Conservation (phyloP, 2,329 filamentous ascomycete genomes). For the Teratosphaeria viscida region DNA sequence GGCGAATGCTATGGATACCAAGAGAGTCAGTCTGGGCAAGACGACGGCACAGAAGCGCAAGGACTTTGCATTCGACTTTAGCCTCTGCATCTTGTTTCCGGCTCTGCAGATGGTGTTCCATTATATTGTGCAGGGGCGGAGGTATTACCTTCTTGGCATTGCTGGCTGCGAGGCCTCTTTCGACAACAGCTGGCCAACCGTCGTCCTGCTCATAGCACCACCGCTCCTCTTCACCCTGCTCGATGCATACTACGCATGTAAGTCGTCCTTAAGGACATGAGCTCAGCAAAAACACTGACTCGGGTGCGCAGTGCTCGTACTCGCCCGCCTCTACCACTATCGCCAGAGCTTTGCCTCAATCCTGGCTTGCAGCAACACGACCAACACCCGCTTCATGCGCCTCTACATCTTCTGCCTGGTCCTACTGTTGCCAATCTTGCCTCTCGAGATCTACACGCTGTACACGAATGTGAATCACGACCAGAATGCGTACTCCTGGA, state of each 20-base stretch:
- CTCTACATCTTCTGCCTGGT: constrained; percentile 47
- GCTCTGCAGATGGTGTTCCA: constrained; percentile 45
- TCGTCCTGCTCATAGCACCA: constrained; percentile 47
- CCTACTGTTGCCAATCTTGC: constrained; percentile 42
- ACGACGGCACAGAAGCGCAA: constrained; percentile 39
- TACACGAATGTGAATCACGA: constrained; percentile 26
- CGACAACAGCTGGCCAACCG: constrained; percentile 47
- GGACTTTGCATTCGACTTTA: constrained; percentile 40
- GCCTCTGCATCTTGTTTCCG: constrained; percentile 48
- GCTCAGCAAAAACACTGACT: not conserved
- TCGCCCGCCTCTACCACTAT: constrained; percentile 52
- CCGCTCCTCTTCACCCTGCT: constrained; percentile 44
- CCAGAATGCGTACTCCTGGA: constrained; percentile 36
- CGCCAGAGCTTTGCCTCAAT: constrained; percentile 48
- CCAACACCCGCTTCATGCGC: constrained; percentile 50
- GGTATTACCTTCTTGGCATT: constrained; percentile 50
- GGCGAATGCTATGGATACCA: constrained; percentile 50
- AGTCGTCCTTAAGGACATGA: constrained; percentile 15
- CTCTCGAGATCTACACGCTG: constrained; percentile 43
- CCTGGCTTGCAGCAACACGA: constrained; percentile 43
- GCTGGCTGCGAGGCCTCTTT: constrained; percentile 47
- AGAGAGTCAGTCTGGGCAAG: constrained; percentile 42
- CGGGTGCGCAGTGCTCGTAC: constrained; percentile 41
- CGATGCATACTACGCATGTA: constrained; percentile 49
- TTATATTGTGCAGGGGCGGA: constrained; percentile 47